Conservation (phyloP, 1,284 basidiomycete genomes). For the Chalciporus piperatoides region DNA sequence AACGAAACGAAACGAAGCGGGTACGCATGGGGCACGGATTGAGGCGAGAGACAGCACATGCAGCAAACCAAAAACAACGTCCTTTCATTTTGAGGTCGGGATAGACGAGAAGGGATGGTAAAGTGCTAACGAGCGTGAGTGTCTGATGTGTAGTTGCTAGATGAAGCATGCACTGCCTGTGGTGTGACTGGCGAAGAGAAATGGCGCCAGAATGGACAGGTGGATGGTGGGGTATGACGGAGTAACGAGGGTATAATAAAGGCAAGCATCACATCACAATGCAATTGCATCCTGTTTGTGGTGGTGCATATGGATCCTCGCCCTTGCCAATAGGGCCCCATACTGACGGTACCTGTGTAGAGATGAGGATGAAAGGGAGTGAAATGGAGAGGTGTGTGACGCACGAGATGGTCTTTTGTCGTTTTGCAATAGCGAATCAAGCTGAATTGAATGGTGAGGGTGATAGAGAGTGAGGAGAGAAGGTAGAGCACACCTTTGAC, state of each 20-base stretch:
- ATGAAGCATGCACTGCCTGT: slow-evolving; percentile 9
- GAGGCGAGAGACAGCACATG: slow-evolving; percentile 20
- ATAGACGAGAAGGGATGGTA: slow-evolving; percentile 26
- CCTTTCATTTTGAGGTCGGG: slow-evolving; percentile 27
- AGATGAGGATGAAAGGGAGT: slow-evolving; percentile 1
- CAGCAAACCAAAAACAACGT: slow-evolving; percentile 26
- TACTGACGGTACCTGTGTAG: slow-evolving; percentile 71
- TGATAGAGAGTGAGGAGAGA: not conserved
- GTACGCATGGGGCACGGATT: slow-evolving; percentile 7
- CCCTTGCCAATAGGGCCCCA: slow-evolving; percentile 91
- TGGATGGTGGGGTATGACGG: slow-evolving; percentile 28
- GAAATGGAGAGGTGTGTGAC: slow-evolving; percentile 20
- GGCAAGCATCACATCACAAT: slow-evolving; percentile 32
- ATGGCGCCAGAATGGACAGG: slow-evolving; percentile 2
- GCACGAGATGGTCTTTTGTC: slow-evolving; percentile 70
- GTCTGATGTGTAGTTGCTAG: slow-evolving; percentile 20
- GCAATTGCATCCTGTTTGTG: slow-evolving; percentile 32
- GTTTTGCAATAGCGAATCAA: slow-evolving; percentile 73
- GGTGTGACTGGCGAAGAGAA: slow-evolving; percentile 14
- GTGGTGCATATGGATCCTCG: slow-evolving; percentile 86
- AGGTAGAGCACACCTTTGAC: slow-evolving; percentile 49
- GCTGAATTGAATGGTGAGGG: slow-evolving; percentile 42
- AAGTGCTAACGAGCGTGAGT: slow-evolving; percentile 27
- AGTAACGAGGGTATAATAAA: slow-evolving; percentile 30
- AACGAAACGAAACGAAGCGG: not conserved